These are phyloP conservation scores for Darksidea phi DNA, from an alignment of 495 filamentous ascomycete species.

Conservation along the genomic window DNA sequence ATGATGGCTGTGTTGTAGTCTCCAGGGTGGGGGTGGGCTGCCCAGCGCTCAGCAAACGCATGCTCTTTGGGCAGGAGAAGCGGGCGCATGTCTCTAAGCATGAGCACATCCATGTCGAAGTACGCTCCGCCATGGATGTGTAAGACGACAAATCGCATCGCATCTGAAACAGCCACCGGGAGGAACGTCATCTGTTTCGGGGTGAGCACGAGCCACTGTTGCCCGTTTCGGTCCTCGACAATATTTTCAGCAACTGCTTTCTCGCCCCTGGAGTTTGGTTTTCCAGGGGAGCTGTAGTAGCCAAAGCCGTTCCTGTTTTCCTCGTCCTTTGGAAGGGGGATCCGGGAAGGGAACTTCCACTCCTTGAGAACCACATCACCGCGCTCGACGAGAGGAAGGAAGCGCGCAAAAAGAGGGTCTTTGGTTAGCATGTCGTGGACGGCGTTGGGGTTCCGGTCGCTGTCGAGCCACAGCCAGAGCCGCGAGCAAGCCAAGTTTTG, in stretches of 20 bases:
- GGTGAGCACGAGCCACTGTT: conserved; percentile 54
- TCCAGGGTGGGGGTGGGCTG: conserved; percentile 52
- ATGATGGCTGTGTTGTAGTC: conserved; percentile 62
- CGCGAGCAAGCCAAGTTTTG: conserved; percentile 57
- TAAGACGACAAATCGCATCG: conserved; percentile 55
- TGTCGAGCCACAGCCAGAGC: conserved; percentile 56
- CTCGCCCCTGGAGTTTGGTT: conserved; percentile 46
- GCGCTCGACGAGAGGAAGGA: conserved; percentile 54
- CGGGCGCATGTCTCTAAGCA: conserved; percentile 57
- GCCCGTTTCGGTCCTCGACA: conserved; percentile 48
- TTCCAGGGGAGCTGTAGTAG: conserved; percentile 47
- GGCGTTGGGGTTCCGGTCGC: conserved; percentile 50
- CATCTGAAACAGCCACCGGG: conserved; percentile 41
- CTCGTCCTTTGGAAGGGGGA: conserved; percentile 50
- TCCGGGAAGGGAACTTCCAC: conserved; percentile 55
- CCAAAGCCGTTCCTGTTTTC: conserved; percentile 45
- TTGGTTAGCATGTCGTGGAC: conserved; percentile 51
- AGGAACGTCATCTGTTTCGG: conserved; percentile 55
- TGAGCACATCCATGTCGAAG: conserved; percentile 59
- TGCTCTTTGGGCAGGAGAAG: conserved; percentile 51
- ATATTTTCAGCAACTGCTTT: conserved; percentile 51
- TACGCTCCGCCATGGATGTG: conserved; percentile 58
- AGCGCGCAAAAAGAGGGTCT: conserved; percentile 53
- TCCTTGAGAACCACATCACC: conserved; percentile 54
- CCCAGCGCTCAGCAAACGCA: conserved; percentile 59